Base-by-base conservation (phyloP, 2,329 filamentous ascomycete genomes). In the Colletotrichum tropicicola region DNA sequence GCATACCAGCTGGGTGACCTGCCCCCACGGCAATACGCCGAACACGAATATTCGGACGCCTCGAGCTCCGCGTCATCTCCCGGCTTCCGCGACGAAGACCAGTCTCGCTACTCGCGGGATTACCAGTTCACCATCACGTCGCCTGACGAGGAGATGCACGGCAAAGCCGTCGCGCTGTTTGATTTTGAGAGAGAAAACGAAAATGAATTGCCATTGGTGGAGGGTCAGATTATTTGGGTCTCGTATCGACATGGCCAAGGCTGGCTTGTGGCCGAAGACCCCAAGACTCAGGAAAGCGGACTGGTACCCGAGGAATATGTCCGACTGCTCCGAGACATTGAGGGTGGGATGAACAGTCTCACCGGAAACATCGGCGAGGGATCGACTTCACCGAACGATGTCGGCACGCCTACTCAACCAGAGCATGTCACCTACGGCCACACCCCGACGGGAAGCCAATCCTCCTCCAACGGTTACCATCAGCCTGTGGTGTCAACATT, bases 301-400 rank as follows among this genome's bases (percentile, higher is more conserved):
- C 85, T 99, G 35, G 96, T 99, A 2, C 96, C 96, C 0, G 96
- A 99, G 78, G 94, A 97, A 77, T 99, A 98, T 74, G 96, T 99
- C 43, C 90, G 96, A 15, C 83, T 99, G 47, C 85, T 99, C 65
- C 89, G 94, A 49, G 94, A 98, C 73, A 98, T 98, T 59, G 94
- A 98, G 76, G 94, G 94, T 19, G 95, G 94, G 32, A 89, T 94
- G 82, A 91, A 87, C 66, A 92, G 91, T 72, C 77, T 94, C 67
- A 89, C 87, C 25, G 89, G 87, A 25, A 85, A 90, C 57, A 73
- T 87, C 9, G 81, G 77, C 21, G 88, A 88, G 51, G 83, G 79
- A 44, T 81, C 80, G 67, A 82, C 78, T 59, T 80, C 79, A 58
- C 86, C 85, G 57, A 86, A 85, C 69, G 82, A 91, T 72, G 80